These are phyloP conservation scores for Aspergillus sclerotioniger DNA, from an alignment of 495 filamentous ascomycete genomes.

Conservation along the genomic window DNA sequence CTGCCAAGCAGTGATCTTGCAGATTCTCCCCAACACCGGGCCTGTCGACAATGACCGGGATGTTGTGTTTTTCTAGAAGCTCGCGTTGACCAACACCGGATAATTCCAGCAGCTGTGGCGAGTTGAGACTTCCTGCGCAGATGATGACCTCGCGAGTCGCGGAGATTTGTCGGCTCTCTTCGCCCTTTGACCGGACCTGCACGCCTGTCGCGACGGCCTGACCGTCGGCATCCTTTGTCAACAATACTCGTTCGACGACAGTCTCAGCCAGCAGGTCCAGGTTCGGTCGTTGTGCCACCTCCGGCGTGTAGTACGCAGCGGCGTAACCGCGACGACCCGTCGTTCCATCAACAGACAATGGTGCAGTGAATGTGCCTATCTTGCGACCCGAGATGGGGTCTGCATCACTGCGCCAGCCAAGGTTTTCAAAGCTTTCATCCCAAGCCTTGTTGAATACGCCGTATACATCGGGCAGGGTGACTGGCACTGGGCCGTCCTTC, in stretches of 20 bases:
- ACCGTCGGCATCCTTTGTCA: constrained; percentile 33
- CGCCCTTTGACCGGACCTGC: constrained; percentile 26
- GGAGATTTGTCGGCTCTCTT: constrained; percentile 11
- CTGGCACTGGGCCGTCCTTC: constrained; percentile 24
- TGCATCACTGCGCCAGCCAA: constrained; percentile 23
- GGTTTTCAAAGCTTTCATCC: constrained; percentile 23
- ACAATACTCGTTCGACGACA: constrained; percentile 42
- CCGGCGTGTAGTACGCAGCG: constrained; percentile 25
- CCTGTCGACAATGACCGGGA: constrained; percentile 36
- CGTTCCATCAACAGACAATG: constrained; percentile 17
- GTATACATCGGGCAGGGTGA: constrained; percentile 24
- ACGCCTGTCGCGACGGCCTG: constrained; percentile 32
- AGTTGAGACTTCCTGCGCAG: constrained; percentile 51
- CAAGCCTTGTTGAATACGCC: constrained; percentile 26
- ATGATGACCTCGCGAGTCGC: constrained; percentile 49
- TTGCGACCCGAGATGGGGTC: constrained; percentile 25
- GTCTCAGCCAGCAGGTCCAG: constrained; percentile 44
- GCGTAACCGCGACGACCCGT: constrained; percentile 40
- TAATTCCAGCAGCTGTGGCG: constrained; percentile 54
- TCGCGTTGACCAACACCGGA: constrained; percentile 43
- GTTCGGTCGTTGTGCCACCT: constrained; percentile 41
- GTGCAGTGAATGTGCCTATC: constrained; percentile 23
- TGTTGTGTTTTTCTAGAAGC: constrained; percentile 17
- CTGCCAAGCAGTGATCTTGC: constrained; percentile 36
- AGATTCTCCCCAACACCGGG: constrained; percentile 45